Conservation (phyloP, 176 grass and related monocot species). For the Bonia amplexicaulis region DNA sequence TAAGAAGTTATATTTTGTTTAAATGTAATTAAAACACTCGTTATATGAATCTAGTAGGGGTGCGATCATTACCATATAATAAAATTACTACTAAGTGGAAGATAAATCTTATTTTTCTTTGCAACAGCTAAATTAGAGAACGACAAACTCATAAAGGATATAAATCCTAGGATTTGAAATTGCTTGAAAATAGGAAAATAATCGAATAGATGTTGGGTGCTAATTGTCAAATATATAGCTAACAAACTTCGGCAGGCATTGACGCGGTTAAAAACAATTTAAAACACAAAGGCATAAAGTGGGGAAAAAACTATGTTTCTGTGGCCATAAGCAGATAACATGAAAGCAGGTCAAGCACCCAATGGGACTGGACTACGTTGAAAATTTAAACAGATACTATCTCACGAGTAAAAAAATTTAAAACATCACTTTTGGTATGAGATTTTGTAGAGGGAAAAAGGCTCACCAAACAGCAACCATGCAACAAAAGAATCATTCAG, state of each 20-base stretch:
- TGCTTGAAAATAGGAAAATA: neutral
- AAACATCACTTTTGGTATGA: neutral
- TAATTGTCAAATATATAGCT: neutral
- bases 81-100: neutral
- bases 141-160: neutral
- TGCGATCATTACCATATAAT: neutral
- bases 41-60: neutral
- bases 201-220: neutral
- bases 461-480: neutral
- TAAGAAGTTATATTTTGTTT: neutral
- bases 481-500: slow-evolving; percentile 8
- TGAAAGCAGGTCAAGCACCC: neutral
- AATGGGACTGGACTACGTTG: neutral
- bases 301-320: neutral
- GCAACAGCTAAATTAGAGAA: neutral
- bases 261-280: neutral
- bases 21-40: neutral
- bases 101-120: neutral
- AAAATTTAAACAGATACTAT: neutral
- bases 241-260: neutral
- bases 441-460: neutral
- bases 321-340: neutral
- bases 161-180: neutral
- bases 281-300: neutral
- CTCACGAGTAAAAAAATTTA: neutral